Evolutionary conservation across 2,329 filamentous ascomycete genomes (phyloP).

Genomic region (Akanthomyces dipterigenus): DNA sequence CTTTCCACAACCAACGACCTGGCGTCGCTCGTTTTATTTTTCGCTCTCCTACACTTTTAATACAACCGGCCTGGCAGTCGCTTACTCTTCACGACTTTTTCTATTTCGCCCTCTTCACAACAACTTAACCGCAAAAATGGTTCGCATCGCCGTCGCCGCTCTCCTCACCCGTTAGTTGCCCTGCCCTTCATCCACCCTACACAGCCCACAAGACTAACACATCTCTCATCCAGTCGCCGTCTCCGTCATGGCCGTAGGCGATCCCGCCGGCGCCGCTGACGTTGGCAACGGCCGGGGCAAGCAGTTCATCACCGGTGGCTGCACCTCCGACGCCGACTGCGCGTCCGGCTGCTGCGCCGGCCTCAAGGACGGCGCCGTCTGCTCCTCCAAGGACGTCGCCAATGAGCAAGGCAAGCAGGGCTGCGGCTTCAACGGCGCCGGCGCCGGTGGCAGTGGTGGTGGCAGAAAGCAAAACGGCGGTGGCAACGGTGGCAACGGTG

Average conservation of each 20-base stretch:
- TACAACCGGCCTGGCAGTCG: slow-evolving; percentile 7
- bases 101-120: not conserved
- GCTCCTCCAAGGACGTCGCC: slow-evolving; percentile 22
- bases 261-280: slow-evolving; percentile 18
- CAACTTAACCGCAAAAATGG: slow-evolving; percentile 25
- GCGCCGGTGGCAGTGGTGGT: not conserved
- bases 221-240: slow-evolving; percentile 6
- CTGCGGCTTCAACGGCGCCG: slow-evolving; percentile 22
- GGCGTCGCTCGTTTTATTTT: slow-evolving; percentile 3
- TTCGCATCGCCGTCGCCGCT: slow-evolving; percentile 20
- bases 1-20: slow-evolving; percentile 1
- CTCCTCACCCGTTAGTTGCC: slow-evolving; percentile 20
- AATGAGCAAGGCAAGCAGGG: slow-evolving; percentile 26
- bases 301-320: slow-evolving; percentile 24
- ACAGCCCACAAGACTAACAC: not conserved
- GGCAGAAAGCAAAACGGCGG: too few species aligned
- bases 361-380: slow-evolving; percentile 19
- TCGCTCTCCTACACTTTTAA: not conserved
- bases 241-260: slow-evolving; percentile 16
- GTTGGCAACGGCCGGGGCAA: slow-evolving; percentile 19
- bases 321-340: slow-evolving; percentile 21
- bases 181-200: not conserved
- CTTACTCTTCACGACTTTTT: not conserved
- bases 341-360: slow-evolving; percentile 25
- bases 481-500: too few species aligned